Evolutionary conservation across 805 yeast species (phyloP).

Genomic region (Wickerhamomyces pijperi): DNA sequence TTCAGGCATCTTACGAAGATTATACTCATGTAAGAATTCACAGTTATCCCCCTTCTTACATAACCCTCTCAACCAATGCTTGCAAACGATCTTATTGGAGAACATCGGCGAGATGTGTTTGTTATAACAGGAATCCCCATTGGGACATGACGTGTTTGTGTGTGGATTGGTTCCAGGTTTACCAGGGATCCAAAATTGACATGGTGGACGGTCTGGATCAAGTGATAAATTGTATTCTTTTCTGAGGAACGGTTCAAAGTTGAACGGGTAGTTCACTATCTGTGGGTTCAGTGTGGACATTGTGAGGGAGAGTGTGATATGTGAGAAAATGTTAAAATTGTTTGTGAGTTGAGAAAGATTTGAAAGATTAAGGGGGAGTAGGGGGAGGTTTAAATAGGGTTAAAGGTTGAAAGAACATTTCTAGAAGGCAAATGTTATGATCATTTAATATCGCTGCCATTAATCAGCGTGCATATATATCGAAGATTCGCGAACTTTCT

Average conservation of each 20-base stretch:
- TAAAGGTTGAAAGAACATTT: too few relatives aligned
- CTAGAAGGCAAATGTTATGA: too few relatives aligned
- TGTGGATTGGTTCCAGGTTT: constrained; percentile 30
- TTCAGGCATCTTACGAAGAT: constrained; percentile 91
- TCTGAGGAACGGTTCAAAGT: constrained; percentile 75
- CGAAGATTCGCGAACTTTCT: too few relatives aligned
- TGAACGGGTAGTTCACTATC: constrained; percentile 32
- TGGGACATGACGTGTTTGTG: constrained; percentile 42
- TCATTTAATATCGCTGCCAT: too few relatives aligned
- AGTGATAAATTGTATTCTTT: constrained; percentile 73
- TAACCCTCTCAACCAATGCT: constrained; percentile 95
- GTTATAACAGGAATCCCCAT: constrained; percentile 76
- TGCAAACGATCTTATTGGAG: constrained; percentile 79
- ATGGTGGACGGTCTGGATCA: constrained; percentile 83
- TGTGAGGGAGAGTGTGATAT: too few relatives aligned
- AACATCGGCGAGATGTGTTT: constrained; percentile 66
- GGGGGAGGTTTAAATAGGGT: too few relatives aligned
- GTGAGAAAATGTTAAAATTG: too few relatives aligned
- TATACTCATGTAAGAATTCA: constrained; percentile 92
- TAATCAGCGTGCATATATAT: too few relatives aligned
- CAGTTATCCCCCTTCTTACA: constrained; percentile 96
- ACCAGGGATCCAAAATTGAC: constrained; percentile 52
- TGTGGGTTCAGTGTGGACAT: constrained; percentile 30
- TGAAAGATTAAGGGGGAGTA: too few relatives aligned
- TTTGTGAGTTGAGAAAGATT: too few relatives aligned